Evolutionary conservation across 768 basidiomycete genomes (phyloP).

Genomic region (Scleroderma citrinum): DNA sequence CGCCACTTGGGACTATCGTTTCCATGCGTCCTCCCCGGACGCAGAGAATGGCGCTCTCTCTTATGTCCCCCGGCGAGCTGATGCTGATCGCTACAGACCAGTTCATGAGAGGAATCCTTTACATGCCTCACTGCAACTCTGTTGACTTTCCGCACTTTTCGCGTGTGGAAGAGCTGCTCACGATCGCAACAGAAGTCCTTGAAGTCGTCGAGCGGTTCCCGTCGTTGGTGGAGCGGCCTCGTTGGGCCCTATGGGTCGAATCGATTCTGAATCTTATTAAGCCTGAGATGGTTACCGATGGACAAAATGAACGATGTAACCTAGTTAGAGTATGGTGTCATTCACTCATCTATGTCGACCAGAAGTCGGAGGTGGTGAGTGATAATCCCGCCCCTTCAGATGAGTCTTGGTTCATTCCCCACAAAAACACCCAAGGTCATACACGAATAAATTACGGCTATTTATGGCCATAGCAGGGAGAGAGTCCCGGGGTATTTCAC

Average conservation of each 20-base stretch:
- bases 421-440: too few species aligned
- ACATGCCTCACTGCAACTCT: slow-evolving; percentile 54
- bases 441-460: too few species aligned
- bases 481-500: too few species aligned
- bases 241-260: slow-evolving; percentile 60
- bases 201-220: slow-evolving; percentile 53
- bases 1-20: slow-evolving; percentile 47
- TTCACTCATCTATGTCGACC: not conserved
- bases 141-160: slow-evolving; percentile 35
- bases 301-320: not conserved
- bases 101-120: slow-evolving; percentile 62
- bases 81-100: slow-evolving; percentile 62
- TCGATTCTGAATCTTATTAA: slow-evolving; percentile 58
- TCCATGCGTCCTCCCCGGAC: slow-evolving; percentile 45
- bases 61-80: slow-evolving; percentile 43
- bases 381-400: not conserved
- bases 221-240: slow-evolving; percentile 37
- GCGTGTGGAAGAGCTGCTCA: slow-evolving; percentile 54
- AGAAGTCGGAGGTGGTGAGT: not conserved
- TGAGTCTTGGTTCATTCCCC: not conserved
- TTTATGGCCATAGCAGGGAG: too few species aligned
- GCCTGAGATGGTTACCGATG: slow-evolving; percentile 3
- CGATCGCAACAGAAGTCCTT: slow-evolving; percentile 57
- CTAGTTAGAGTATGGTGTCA: not conserved
- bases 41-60: slow-evolving; percentile 40